phyloP scores from a whole-genome alignment of 2,329 filamentous ascomycete genomes.

The Cercospora sesami region DNA sequence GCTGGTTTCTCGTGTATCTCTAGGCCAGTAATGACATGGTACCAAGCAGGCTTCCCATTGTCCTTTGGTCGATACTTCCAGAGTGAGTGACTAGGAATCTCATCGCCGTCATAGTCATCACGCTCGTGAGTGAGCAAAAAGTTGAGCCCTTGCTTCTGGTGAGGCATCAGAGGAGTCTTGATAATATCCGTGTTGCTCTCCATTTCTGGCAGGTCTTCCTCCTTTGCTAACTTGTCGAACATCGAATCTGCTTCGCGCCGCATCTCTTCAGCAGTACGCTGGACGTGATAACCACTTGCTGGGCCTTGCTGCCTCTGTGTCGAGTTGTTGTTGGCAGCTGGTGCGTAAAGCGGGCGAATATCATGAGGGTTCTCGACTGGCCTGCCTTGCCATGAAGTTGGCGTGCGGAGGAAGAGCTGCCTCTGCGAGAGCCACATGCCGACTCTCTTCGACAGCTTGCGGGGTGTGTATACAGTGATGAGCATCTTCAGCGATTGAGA shows the following conservation, averaged over 20 bases:
- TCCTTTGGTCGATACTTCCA: constrained; percentile 67
- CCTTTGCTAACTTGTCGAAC: constrained; percentile 79
- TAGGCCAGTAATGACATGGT: constrained; percentile 82
- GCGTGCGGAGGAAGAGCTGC: constrained; percentile 66
- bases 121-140: constrained; percentile 82
- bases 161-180: constrained; percentile 68
- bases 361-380: constrained; percentile 75
- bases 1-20: constrained; percentile 43
- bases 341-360: constrained; percentile 44
- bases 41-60: constrained; percentile 64
- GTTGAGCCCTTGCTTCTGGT: constrained; percentile 86
- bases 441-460: constrained; percentile 63
- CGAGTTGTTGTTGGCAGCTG: background rate
- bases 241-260: constrained; percentile 80
- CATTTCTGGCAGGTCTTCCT: constrained; percentile 72
- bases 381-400: constrained; percentile 66
- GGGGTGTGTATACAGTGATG: constrained; percentile 76
- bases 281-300: constrained; percentile 40
- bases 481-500: constrained; percentile 65
- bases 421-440: constrained; percentile 67
- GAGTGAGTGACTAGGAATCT: constrained; percentile 61
- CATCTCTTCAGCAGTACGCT: constrained; percentile 79
- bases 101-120: constrained; percentile 57
- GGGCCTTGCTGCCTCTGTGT: constrained; percentile 16
- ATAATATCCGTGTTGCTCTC: constrained; percentile 63